Evolutionary conservation across 495 filamentous ascomycete species (phyloP), one percentile per base, ranked within the genome.

Genomic region (Podospora sp.): DNA sequence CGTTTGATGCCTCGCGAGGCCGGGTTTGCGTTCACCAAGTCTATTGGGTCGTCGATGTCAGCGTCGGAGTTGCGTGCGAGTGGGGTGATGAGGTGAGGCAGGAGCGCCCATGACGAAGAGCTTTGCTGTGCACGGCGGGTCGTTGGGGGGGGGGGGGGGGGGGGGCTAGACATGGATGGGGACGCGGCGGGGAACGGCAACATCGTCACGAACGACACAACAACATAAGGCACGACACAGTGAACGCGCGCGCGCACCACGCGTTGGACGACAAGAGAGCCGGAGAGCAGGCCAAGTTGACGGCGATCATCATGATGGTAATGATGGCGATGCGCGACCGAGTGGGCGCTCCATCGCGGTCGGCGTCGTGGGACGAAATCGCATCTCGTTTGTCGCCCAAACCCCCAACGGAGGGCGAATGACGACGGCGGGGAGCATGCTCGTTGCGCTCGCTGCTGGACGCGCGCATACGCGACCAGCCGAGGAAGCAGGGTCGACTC

Each of bases 1-100:
- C 95, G 88, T 83, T 98, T 99, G 75, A 92, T 78, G 68, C 93
- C 93, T 76, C 95, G 89, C 69, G 92, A 70, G 22, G 69, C 61
- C 55, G 76, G 67, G 62, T 75, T 78, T 21, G 75, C 60, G 62
- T 75, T 78, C 20, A 75, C 57, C 49, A 82, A 65, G 69, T 82
- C 82, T 84, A 70, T 57, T 56, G 49, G 69, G 63, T 65, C 55
- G 22, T 56, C 36, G 20, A 63, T 46, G 62, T 78, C 69, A 76
- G 75, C 68, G 73, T 69, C 27, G 61, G 29, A 53, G 16, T 57
- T 56, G 50, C 57, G 63, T 58, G 27, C 57, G 57, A 26, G 29
- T 46, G 27, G 35, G 51, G 65, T 63, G 60, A 35, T 2, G 21
- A 9, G 24, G 55, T 40, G 52, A 36, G 24, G 52, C n/a, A 22